Evolutionary conservation across 2,329 filamentous ascomycete genomes (phyloP).

Genomic region (Alternaria panax): DNA sequence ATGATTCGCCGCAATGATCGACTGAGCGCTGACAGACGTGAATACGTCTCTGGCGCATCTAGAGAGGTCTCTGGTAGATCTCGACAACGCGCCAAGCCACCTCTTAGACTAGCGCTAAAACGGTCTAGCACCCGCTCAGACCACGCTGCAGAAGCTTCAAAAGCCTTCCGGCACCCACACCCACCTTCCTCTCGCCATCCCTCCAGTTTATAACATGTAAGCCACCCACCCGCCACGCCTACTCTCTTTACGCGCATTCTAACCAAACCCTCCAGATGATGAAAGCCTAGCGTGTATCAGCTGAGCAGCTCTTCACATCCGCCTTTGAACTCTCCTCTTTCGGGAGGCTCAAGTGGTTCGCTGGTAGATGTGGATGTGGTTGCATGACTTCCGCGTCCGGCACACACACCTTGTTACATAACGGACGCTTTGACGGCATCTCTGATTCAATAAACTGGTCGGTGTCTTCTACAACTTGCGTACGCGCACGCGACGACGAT

Average conservation of each 20-base stretch:
- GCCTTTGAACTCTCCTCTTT: conserved; percentile 83
- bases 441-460: conserved; percentile 79
- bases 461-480: conserved; percentile 40
- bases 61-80: background rate
- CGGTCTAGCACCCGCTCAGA: conserved; percentile 31
- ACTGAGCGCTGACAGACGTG: background rate
- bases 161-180: conserved; percentile 38
- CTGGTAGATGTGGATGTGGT: conserved; percentile 67
- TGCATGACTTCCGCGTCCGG: conserved; percentile 99
- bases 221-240: conserved; percentile 50
- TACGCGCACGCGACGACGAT: background rate
- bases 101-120: conserved; percentile 25
- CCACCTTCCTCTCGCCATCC: conserved; percentile 71
- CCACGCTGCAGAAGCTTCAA: conserved; percentile 36
- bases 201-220: conserved; percentile 99
- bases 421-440: conserved; percentile 98
- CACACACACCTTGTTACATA: conserved; percentile 97
- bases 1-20: conserved; percentile 10
- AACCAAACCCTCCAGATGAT: conserved; percentile 76
- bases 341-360: conserved; percentile 88
- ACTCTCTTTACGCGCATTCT: conserved; percentile 20
- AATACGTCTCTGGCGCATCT: background rate
- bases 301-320: conserved; percentile 79
- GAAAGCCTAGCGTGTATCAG: conserved; percentile 97
- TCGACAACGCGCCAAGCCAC: conserved; percentile 21